Base-by-base conservation (phyloP, 306 rosid species). In the Dryas alaskensis region DNA sequence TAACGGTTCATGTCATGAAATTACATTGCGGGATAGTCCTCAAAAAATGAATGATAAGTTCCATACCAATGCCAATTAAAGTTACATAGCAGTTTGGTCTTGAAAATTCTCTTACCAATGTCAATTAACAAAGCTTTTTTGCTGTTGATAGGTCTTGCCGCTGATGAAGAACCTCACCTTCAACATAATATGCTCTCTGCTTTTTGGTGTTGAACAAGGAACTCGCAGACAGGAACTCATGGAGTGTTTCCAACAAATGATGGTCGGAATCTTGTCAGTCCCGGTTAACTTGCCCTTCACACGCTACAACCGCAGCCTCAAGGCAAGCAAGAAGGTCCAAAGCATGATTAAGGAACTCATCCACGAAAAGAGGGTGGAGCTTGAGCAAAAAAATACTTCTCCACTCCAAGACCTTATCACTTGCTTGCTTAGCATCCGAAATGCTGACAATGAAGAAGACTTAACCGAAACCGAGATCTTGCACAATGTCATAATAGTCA, bases 121-220 rank as follows among this genome's bases (percentile, higher is more conserved):
- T 31, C 2, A 31, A 31, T 31, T 31, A 7, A 40, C 31, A 10
- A 50, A 19, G n/a, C 5, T 62, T 4, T 31, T 31, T 2, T 31
- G 37, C 3, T 31, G 37, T 31, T 78, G 69, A 40, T 19, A 89
- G 97, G 97, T 89, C 37, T 65, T 87, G 40, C 96, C 97, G 12
- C 73, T 89, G 72, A 84, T 85, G 92, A 90, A 89, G 87, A 86
- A 43, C 16, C 96, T 93, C 16, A 83, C 98, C 0, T 93, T 93
- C 86, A 81, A 90, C 84, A 79, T 93, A 68, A 89, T 86, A 46
- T 80, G 89, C 63, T 81, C 89, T 39, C 83, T 92, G 45, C 80
- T 92, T 22, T 90, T 92, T 52, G 91, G 92, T 19, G 71, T 92
- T 39, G 89, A 88, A 79, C 16, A 17, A 65, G 96, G 92, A 58